Evolutionary conservation across 495 filamentous ascomycete species (phyloP).

Genomic region (Chaetomium fimeti): DNA sequence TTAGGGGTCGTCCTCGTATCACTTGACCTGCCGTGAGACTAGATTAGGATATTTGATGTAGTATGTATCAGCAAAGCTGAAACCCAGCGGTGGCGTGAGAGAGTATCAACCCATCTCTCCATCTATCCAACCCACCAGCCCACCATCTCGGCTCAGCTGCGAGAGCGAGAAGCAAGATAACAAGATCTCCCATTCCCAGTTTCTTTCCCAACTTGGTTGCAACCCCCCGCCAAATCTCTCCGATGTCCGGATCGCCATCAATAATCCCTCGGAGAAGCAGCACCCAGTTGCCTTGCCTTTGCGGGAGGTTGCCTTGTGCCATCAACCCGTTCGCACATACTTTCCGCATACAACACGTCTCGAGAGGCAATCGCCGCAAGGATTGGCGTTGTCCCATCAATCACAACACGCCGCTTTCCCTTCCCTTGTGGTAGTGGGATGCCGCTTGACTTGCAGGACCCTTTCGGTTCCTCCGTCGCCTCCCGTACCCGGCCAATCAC

Average conservation of each 20-base stretch:
- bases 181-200: background rate
- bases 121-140: too few relatives aligned
- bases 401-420: too few relatives aligned
- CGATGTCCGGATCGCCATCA: background rate
- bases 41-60: background rate
- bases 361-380: background rate
- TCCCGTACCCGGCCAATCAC: constrained; percentile 14
- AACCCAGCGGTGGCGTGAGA: too few relatives aligned
- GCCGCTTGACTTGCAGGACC: background rate
- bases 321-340: background rate
- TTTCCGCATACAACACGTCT: background rate
- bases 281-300: too few relatives aligned
- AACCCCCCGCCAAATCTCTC: background rate
- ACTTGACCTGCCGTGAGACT: background rate
- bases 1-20: background rate
- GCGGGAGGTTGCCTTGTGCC: too few relatives aligned
- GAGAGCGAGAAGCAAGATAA: background rate
- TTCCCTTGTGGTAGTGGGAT: too few relatives aligned
- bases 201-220: background rate
- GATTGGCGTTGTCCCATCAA: background rate
- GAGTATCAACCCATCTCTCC: too few relatives aligned
- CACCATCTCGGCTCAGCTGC: background rate
- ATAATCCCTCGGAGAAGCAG: background rate
- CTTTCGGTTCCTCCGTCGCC: background rate
- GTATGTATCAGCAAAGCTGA: background rate